Conservation (phyloP, 1,284 basidiomycete species). For the Agaricales sp. region DNA sequence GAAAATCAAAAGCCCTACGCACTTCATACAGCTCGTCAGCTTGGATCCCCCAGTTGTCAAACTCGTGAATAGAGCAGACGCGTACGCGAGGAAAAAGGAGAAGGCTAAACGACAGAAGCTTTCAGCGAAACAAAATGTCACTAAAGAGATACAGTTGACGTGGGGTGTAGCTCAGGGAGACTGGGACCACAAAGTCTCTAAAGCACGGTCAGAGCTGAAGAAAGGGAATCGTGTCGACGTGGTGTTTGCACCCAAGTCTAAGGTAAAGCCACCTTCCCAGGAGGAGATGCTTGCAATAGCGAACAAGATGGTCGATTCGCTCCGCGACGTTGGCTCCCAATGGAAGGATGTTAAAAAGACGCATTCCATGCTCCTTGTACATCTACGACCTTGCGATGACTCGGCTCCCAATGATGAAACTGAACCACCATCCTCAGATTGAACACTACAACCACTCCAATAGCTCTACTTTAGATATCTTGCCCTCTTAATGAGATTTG, state of each 20-base stretch:
- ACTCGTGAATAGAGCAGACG: slow-evolving; percentile 29
- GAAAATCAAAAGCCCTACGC: slow-evolving; percentile 25
- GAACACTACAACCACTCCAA: too few species aligned
- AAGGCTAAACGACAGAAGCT: slow-evolving; percentile 23
- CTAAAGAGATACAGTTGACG: slow-evolving; percentile 68
- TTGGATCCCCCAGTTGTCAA: slow-evolving; percentile 42
- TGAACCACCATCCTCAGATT: neutral
- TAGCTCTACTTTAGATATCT: too few species aligned
- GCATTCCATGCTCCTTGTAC: neutral
- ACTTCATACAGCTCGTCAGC: slow-evolving; percentile 42
- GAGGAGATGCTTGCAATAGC: slow-evolving; percentile 30
- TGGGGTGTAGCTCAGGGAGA: slow-evolving; percentile 58
- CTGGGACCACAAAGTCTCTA: slow-evolving; percentile 56
- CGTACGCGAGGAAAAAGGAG: slow-evolving; percentile 23
- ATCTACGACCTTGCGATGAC: neutral
- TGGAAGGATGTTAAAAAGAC: slow-evolving; percentile 24
- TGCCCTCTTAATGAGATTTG: neutral
- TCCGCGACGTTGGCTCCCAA: slow-evolving; percentile 40
- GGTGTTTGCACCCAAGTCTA: slow-evolving; percentile 40
- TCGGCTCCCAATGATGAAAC: neutral
- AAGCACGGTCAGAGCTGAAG: slow-evolving; percentile 46
- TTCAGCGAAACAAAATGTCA: slow-evolving; percentile 24
- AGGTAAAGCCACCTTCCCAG: slow-evolving; percentile 17
- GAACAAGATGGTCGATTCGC: slow-evolving; percentile 25
- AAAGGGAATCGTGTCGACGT: slow-evolving; percentile 52